Evolutionary conservation across 1,284 basidiomycete species (phyloP).

Genomic region (Exobasidium cylindrosporum): DNA sequence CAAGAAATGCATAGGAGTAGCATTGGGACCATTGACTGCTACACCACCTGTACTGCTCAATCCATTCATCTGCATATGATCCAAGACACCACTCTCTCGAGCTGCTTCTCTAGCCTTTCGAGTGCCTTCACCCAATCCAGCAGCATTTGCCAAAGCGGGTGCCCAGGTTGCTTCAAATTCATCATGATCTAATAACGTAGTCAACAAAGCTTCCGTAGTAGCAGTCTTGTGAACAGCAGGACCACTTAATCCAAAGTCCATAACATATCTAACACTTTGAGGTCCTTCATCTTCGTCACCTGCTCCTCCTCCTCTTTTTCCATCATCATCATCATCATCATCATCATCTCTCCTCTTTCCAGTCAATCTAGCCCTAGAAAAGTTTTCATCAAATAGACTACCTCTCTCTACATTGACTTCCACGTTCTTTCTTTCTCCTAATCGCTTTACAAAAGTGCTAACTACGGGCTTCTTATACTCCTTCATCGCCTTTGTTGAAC

Average conservation of each 20-base stretch:
- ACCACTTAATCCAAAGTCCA: constrained; percentile 49
- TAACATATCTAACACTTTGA: constrained; percentile 38
- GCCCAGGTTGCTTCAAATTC: constrained; percentile 48
- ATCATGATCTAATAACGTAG: constrained; percentile 41
- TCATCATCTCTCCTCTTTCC: constrained; percentile 23
- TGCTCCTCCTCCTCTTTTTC: background rate
- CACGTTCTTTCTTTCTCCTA: constrained; percentile 17
- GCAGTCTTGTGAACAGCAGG: constrained; percentile 45
- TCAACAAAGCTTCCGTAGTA: constrained; percentile 40
- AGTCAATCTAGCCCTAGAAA: constrained; percentile 20
- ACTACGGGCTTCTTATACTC: constrained; percentile 43
- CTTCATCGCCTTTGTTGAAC: constrained; percentile 4
- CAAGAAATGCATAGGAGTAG: constrained; percentile 51
- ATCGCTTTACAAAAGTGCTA: constrained; percentile 38
- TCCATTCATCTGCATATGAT: background rate
- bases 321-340: background rate
- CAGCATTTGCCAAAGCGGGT: constrained; percentile 39
- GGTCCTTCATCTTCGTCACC: background rate
- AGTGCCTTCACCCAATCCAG: constrained; percentile 28
- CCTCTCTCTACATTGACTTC: constrained; percentile 27
- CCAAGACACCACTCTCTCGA: background rate
- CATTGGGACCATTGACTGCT: constrained; percentile 44
- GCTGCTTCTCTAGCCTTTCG: constrained; percentile 1
- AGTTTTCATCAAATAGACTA: constrained; percentile 33
- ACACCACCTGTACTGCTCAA: constrained; percentile 19